phyloP scores from a whole-genome alignment of 2,329 filamentous ascomycete species.

The Colletotrichum nymphaeae region DNA sequence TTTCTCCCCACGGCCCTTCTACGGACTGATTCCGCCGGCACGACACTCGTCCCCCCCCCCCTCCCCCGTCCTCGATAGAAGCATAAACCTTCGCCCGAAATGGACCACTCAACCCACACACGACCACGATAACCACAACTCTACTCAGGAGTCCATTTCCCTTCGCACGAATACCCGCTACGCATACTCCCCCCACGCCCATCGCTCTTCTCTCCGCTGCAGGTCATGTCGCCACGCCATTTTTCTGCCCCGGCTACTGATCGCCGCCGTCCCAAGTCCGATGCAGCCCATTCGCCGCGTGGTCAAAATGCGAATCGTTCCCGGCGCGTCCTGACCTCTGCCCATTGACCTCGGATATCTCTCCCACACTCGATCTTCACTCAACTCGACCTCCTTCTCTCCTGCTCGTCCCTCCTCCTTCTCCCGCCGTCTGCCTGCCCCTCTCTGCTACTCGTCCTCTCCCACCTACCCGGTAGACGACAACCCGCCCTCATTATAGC shows the following conservation, averaged over 20 bases:
- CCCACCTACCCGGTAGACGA: background rate
- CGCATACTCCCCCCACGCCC: background rate
- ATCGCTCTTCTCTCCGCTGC: background rate
- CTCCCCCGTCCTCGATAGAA: background rate
- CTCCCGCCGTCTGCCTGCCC: background rate
- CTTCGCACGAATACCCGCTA: background rate
- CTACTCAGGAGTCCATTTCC: background rate
- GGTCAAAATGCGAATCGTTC: constrained; percentile 27
- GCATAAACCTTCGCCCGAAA: background rate
- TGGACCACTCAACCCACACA: background rate
- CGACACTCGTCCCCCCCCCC: background rate
- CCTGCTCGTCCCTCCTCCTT: background rate
- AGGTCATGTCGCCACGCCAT: constrained; percentile 24
- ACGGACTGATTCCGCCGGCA: constrained; percentile 10
- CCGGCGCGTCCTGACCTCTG: constrained; percentile 2
- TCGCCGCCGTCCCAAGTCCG: constrained; percentile 7
- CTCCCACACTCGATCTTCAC: background rate
- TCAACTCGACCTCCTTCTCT: background rate
- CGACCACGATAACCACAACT: background rate
- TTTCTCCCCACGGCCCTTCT: constrained; percentile 20
- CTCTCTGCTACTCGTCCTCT: background rate
- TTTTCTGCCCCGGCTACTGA: constrained; percentile 17
- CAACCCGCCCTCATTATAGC: background rate
- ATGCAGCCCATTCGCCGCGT: background rate
- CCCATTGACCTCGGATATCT: background rate